Evolutionary conservation across 2,329 filamentous ascomycete genomes (phyloP).

Genomic region (Alternaria ethzedia): DNA sequence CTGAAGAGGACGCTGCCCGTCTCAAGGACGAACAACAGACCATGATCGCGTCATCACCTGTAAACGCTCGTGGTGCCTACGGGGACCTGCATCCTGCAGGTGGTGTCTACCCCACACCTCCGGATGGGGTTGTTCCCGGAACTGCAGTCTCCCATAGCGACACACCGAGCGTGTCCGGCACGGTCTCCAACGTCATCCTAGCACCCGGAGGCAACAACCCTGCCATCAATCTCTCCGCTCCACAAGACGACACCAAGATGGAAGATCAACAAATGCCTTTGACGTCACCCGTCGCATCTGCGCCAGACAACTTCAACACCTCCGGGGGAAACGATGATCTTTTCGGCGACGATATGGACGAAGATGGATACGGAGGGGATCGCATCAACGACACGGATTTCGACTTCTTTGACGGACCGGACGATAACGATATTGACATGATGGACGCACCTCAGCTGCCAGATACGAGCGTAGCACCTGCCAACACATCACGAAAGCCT

Average conservation of each 20-base stretch:
- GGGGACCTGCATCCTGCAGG: constrained; percentile 46
- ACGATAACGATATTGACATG: constrained; percentile 48
- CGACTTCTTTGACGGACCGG: constrained; percentile 77
- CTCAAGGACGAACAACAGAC: constrained; percentile 38
- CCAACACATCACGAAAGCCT: not conserved
- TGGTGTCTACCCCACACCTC: constrained; percentile 51
- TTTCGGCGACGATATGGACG: constrained; percentile 71
- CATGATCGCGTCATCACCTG: constrained; percentile 45
- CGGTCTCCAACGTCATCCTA: constrained; percentile 35
- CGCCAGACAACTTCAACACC: constrained; percentile 30
- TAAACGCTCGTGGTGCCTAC: constrained; percentile 44
- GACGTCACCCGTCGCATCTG: constrained; percentile 33
- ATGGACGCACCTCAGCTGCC: constrained; percentile 30
- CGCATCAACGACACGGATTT: constrained; percentile 85
- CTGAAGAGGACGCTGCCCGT: constrained; percentile 54
- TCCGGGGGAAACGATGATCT: constrained; percentile 59
- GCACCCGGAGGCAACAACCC: constrained; percentile 39
- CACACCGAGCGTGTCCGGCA: constrained; percentile 35
- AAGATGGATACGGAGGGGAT: constrained; percentile 74
- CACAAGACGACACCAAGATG: constrained; percentile 25
- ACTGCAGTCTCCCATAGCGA: constrained; percentile 35
- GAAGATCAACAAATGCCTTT: constrained; percentile 28
- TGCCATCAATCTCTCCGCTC: constrained; percentile 41
- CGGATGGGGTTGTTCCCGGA: constrained; percentile 46
- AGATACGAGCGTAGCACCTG: constrained; percentile 19